Percentiles rank a stretch among this genome's conserved stretches.
phyloP scores from a whole-genome alignment of 345 rosid species.

The Sisymbrium altissimum region DNA sequence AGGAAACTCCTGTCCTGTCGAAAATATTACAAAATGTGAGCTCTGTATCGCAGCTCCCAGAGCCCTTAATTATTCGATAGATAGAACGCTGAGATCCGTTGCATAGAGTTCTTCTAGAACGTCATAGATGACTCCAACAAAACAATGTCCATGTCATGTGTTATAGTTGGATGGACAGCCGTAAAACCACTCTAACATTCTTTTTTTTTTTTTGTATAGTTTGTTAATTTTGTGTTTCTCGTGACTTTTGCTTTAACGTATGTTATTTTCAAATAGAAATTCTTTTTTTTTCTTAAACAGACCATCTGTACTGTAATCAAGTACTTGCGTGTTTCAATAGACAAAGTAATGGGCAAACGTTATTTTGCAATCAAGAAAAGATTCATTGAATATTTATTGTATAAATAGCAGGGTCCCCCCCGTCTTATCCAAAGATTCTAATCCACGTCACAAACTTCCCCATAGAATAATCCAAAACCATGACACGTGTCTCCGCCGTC shows the following conservation, averaged over 20 bases:
- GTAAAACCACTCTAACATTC: background rate
- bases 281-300: background rate
- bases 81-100: too few relatives aligned
- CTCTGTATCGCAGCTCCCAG: too few relatives aligned
- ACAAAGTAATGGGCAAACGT: conserved; percentile 7
- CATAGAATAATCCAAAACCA: background rate
- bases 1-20: too few relatives aligned
- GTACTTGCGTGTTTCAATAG: conserved; percentile 10
- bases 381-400: background rate
- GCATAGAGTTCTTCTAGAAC: too few relatives aligned
- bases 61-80: too few relatives aligned
- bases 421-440: background rate
- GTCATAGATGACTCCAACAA: background rate
- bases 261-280: background rate
- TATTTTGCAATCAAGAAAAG: background rate
- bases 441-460: conserved; percentile 18
- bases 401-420: conserved; percentile 1
- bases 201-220: background rate
- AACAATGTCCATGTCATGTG: background rate
- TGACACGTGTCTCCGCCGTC: conserved; percentile 29
- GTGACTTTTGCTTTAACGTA: conserved; percentile 11
- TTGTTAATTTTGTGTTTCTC: background rate
- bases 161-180: background rate
- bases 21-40: too few relatives aligned
- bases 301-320: background rate